A percentile compares a stretch with the other conserved stretches of the same genome.
Evolutionary conservation across 768 basidiomycete species (phyloP).

Genomic region (Pulveroboletus sp.): DNA sequence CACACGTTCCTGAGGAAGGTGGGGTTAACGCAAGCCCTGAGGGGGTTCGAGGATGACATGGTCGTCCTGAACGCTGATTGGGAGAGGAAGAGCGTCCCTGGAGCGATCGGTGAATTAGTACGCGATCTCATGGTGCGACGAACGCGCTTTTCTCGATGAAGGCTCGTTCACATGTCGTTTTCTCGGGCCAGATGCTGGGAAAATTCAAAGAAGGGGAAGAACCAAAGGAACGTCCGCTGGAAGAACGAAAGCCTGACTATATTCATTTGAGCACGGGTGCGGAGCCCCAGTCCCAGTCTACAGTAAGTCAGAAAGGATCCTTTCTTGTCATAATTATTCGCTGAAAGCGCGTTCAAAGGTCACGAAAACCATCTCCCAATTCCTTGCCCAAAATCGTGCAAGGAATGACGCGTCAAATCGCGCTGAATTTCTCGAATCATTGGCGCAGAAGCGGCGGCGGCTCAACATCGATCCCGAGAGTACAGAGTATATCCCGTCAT

Average conservation of each 20-base stretch:
- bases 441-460: conserved; percentile 51
- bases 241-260: conserved; percentile 69
- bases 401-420: conserved; percentile 76
- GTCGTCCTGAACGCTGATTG: conserved; percentile 63
- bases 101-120: conserved; percentile 50
- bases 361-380: conserved; percentile 65
- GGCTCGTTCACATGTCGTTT: conserved; percentile 1
- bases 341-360: conserved; percentile 39
- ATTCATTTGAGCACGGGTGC: conserved; percentile 45
- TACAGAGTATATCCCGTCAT: conserved; percentile 44
- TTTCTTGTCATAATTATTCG: neutral
- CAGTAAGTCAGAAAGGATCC: conserved; percentile 42
- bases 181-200: conserved; percentile 23
- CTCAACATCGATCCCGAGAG: conserved; percentile 35
- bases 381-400: conserved; percentile 66
- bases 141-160: neutral
- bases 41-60: conserved; percentile 68
- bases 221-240: conserved; percentile 38
- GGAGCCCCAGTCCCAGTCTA: conserved; percentile 50
- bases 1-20: conserved; percentile 50
- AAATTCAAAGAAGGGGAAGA: conserved; percentile 28
- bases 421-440: conserved; percentile 63
- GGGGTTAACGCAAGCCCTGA: conserved; percentile 54
- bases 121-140: conserved; percentile 47
- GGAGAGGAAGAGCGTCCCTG: conserved; percentile 55